Conservation (phyloP, 1,284 basidiomycete genomes). For the Sphagnurus paluster region DNA sequence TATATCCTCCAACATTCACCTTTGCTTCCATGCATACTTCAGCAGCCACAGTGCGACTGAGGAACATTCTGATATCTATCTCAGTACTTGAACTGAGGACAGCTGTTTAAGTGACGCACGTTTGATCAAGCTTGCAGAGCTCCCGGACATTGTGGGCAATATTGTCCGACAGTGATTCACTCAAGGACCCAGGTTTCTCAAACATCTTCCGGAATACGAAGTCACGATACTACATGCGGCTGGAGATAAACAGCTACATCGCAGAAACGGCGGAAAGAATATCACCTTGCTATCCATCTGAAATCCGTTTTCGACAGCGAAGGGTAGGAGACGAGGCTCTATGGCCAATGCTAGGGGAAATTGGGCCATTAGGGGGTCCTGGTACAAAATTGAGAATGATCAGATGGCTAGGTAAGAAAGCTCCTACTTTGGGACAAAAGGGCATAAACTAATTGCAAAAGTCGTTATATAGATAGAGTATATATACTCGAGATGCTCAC, state of each 20-base stretch:
- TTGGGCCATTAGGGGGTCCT: slow-evolving; percentile 77
- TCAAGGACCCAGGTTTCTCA: slow-evolving; percentile 53
- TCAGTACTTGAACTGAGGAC: slow-evolving; percentile 5
- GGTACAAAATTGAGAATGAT: slow-evolving; percentile 14
- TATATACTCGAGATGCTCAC: slow-evolving; percentile 21
- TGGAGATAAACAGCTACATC: neutral
- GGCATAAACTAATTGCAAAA: slow-evolving; percentile 63
- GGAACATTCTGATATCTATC: slow-evolving; percentile 59
- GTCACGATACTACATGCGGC: slow-evolving; percentile 62
- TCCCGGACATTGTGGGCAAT: slow-evolving; percentile 68
- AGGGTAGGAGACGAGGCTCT: slow-evolving; percentile 71
- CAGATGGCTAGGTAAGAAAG: slow-evolving; percentile 9
- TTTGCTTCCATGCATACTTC: slow-evolving; percentile 79
- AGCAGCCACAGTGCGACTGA: slow-evolving; percentile 74
- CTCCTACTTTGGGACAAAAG: slow-evolving; percentile 61
- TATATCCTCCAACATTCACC: slow-evolving; percentile 64
- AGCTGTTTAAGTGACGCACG: slow-evolving; percentile 39
- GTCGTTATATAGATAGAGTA: slow-evolving; percentile 2
- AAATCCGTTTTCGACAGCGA: slow-evolving; percentile 70
- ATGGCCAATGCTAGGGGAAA: slow-evolving; percentile 73
- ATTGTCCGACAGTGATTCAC: slow-evolving; percentile 55
- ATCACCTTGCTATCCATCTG: slow-evolving; percentile 69
- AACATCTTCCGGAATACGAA: slow-evolving; percentile 83
- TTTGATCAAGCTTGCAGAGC: slow-evolving; percentile 62
- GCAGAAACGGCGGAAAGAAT: neutral